Base-by-base conservation (phyloP, 768 basidiomycete species). In the Hemileccinum impolitum region DNA sequence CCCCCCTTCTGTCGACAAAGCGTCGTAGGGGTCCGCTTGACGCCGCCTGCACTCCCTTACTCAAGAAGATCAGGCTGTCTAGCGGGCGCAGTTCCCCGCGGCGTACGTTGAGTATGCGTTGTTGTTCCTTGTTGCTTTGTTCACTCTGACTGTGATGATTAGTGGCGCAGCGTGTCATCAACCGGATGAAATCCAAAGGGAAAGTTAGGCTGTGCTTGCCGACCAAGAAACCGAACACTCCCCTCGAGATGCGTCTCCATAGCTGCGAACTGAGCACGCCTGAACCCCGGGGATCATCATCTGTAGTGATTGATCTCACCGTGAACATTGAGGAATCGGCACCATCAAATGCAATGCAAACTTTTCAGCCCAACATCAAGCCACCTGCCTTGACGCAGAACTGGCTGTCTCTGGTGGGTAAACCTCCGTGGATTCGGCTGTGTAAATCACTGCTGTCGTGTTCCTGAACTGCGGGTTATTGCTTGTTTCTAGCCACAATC, bases 111-210 rank as follows among this genome's bases (percentile, higher is more conserved):
- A 67, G 63, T 67, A 55, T 38, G 26, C 15, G 8, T 21, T 32
- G 10, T 34, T 44, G 2, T 41, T 19, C n/a, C 12, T 35, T 36
- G 6, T 7, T 12, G 2, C 15, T 21, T 40, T 45, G 1, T n/a
- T 21, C 25, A 46, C 23, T 28, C 53, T 55, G 43, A 62, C 37
- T 34, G 38, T 2, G 14, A 35, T 36, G 39, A 23, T 46, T 21
- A 65, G 63, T 65, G 63, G 60, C 64, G 12, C 58, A 54, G 18
- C 58, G 48, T 26, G 47, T 63, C n/a, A 65, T 64, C 28, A 55
- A 48, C 7, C 48, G 45, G 41, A 63, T 65, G 60, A 57, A 48
- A 37, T 67, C 60, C 11, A 65, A 61, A 25, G 62, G 61, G 28
- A 66, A 53, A 43, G 56, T 65, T 4, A 58, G 61, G 43, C 43